Conservation (phyloP, 768 basidiomycete genomes). For the Paxillus involutus region DNA sequence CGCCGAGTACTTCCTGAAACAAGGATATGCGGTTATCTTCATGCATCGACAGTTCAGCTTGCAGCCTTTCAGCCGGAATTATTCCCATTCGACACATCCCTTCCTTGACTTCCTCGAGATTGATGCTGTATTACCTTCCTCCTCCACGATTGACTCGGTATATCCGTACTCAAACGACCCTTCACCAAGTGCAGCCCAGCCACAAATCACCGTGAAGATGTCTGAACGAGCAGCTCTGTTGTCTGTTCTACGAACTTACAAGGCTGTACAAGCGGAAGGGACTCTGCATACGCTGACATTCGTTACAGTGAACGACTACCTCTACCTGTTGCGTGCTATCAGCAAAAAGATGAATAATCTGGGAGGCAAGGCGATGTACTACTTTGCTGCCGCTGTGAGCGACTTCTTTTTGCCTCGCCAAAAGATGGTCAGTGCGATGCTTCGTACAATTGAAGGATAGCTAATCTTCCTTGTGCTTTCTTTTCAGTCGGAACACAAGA, state of each 20-base stretch:
- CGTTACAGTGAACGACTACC: constrained; percentile 94
- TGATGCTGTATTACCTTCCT: constrained; percentile 22
- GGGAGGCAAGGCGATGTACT: constrained; percentile 81
- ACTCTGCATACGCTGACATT: constrained; percentile 85
- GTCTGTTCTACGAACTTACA: constrained; percentile 75
- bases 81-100: constrained; percentile 96
- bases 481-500: constrained; percentile 91
- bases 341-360: constrained; percentile 74
- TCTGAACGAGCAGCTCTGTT: constrained; percentile 66
- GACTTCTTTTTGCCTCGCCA: constrained; percentile 96
- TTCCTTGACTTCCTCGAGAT: constrained; percentile 95
- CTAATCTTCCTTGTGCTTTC: background rate
- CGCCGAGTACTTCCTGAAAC: constrained; percentile 94
- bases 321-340: constrained; percentile 85
- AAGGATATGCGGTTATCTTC: constrained; percentile 97
- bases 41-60: constrained; percentile 98
- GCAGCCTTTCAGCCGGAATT: constrained; percentile 96
- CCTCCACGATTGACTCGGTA: constrained; percentile 16
- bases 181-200: constrained; percentile 22
- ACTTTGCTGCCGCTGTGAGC: constrained; percentile 96
- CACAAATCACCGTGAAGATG: constrained; percentile 64
- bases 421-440: constrained; percentile 67
- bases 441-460: background rate
- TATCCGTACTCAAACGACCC: constrained; percentile 33
- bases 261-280: constrained; percentile 71